phyloP scores from a whole-genome alignment of 305 asterid genomes.

The Coffea humblotiana region DNA sequence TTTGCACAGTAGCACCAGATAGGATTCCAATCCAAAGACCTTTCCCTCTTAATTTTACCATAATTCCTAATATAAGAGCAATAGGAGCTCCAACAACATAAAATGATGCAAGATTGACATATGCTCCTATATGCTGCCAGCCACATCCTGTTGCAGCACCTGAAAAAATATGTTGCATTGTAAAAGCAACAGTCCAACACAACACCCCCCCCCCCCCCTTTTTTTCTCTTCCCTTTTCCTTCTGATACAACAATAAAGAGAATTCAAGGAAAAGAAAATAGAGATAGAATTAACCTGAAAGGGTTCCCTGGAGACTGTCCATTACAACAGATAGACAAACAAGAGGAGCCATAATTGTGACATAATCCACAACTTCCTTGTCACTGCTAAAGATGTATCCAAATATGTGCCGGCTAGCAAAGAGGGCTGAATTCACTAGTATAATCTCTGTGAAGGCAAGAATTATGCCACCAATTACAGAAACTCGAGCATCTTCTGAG shows the following conservation, averaged over 20 bases:
- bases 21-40: slow-evolving; percentile 76
- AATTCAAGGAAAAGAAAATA: not conserved
- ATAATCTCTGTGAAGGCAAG: slow-evolving; percentile 39
- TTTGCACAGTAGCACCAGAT: slow-evolving; percentile 54
- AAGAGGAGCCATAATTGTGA: slow-evolving; percentile 62
- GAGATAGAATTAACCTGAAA: slow-evolving; percentile 43
- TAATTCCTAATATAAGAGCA: slow-evolving; percentile 50
- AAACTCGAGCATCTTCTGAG: slow-evolving; percentile 49
- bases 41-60: slow-evolving; percentile 52
- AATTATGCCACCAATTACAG: slow-evolving; percentile 47
- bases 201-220: too few relatives aligned
- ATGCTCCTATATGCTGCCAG: slow-evolving; percentile 84
- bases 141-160: slow-evolving; percentile 85
- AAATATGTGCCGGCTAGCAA: slow-evolving; percentile 50
- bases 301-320: slow-evolving; percentile 64
- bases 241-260: not conserved
- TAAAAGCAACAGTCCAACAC: too few relatives aligned
- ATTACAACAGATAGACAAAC: slow-evolving; percentile 50
- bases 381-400: slow-evolving; percentile 73
- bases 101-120: slow-evolving; percentile 68
- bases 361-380: slow-evolving; percentile 66
- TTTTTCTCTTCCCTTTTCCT: too few relatives aligned
- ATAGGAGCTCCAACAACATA: slow-evolving; percentile 71
- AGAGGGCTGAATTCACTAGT: slow-evolving; percentile 36
- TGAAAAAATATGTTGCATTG: not conserved